Evolutionary conservation across 305 asterid genomes (phyloP).

Genomic region (Fraxinus latifolia): DNA sequence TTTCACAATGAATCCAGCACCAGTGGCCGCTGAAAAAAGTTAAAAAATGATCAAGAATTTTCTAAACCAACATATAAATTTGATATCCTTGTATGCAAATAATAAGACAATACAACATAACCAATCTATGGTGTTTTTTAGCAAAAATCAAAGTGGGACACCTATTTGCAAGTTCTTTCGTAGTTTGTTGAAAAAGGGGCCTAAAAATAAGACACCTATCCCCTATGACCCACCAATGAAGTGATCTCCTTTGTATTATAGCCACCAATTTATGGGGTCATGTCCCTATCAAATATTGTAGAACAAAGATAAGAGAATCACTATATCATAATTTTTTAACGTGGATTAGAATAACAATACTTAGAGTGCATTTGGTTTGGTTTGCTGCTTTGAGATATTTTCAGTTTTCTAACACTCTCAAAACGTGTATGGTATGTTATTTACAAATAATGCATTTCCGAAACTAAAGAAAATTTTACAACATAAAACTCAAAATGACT

Average conservation of each 20-base stretch:
- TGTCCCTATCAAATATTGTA: neutral
- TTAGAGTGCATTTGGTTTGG: no score
- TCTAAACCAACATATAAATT: no score
- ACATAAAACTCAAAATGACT: no score
- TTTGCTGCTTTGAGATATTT: no score
- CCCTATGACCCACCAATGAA: constrained; percentile 30
- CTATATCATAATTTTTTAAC: neutral
- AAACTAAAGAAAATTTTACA: no score
- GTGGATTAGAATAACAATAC: constrained; percentile 23
- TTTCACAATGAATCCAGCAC: constrained; percentile 84
- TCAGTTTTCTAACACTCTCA: no score
- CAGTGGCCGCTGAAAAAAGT: constrained; percentile 70
- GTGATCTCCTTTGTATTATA: constrained; percentile 1
- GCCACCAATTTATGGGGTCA: constrained; percentile 8
- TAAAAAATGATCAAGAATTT: neutral
- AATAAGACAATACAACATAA: neutral
- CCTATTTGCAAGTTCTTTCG: neutral
- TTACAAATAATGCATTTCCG: no score
- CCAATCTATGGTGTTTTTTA: neutral
- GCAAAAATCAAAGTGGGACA: neutral
- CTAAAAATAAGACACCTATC: constrained; percentile 19
- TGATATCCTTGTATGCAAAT: neutral
- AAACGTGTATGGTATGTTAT: no score
- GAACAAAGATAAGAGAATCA: constrained; percentile 14
- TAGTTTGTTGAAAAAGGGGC: constrained; percentile 11